Base-by-base conservation (phyloP, 2,329 filamentous ascomycete species). In the Aphanocladium album region DNA sequence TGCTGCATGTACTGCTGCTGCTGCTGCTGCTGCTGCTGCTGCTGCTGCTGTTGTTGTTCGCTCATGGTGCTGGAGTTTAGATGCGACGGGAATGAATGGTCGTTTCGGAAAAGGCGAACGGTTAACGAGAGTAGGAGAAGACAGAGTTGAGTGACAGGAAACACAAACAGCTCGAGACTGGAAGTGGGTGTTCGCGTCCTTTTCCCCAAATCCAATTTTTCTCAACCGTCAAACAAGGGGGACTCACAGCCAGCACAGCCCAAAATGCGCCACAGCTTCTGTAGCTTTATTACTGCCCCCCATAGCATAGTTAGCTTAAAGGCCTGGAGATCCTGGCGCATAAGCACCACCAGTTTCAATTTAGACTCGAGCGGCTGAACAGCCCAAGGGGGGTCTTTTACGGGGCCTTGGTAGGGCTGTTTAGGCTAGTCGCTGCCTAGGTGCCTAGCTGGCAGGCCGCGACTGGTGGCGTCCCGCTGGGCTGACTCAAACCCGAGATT, bases 1-100 rank as follows among this genome's bases (percentile, higher is more conserved):
- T 59, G 56, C n/a, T 59, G 56, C 35, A 43, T 39, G 45, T 57
- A 57, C 39, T 55, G 52, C 25, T 54, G 49, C 49, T 56, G 53
- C 3, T 8, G 41, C 21, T 50, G 56, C 27, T 57, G 57, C 35
- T 59, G 56, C 21, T 41, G 51, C 17, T 19, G 51, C 4, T 50
- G 55, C 5, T 55, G 52, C 21, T 57, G n/a, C n/a, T n/a, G n/a
- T n/a, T n/a, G 56, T 57, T 27, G 43, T 35, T 58, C 33, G 14
- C 55, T 58, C 55, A 58, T 57, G 16, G 30, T 47, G 33, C 21
- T n/a, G 43, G 19, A 11, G 41, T 43, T 9, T 19, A n/a, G 37
- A n/a, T 17, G 23, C 16, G n/a, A 30, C 25, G 23, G 30, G 14
- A 16, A 21, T 14, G 12, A 17, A 30, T 45, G 11, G 23, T 7